These are phyloP conservation scores for Terana coerulea DNA, from an alignment of 768 basidiomycete species.

Conservation along the genomic window DNA sequence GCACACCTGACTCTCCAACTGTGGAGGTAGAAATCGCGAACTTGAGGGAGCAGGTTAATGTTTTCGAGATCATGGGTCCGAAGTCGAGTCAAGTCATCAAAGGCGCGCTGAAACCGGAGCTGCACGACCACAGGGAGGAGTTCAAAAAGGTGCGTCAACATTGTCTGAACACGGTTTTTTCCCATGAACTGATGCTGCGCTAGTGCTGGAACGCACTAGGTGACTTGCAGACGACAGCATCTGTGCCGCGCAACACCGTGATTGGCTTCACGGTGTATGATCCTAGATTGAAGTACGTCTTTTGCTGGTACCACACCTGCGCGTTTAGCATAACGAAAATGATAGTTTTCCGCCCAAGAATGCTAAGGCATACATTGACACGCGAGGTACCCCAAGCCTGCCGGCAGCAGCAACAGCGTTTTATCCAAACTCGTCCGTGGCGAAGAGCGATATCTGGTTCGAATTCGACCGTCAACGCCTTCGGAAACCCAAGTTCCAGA, in stretches of 20 bases:
- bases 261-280: slow-evolving; percentile 80
- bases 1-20: slow-evolving; percentile 15
- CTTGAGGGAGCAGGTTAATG: slow-evolving; percentile 64
- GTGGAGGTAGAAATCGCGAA: slow-evolving; percentile 64
- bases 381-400: slow-evolving; percentile 23
- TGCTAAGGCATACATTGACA: slow-evolving; percentile 40
- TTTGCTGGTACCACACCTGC: not conserved
- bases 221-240: slow-evolving; percentile 59
- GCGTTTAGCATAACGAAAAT: no score
- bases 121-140: slow-evolving; percentile 46
- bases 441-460: slow-evolving; percentile 75
- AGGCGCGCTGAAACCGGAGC: slow-evolving; percentile 52
- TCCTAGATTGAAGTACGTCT: slow-evolving; percentile 73
- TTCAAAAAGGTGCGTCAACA: slow-evolving; percentile 49
- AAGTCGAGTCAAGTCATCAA: slow-evolving; percentile 43
- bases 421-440: slow-evolving; percentile 55
- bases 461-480: slow-evolving; percentile 46
- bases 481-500: slow-evolving; percentile 64
- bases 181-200: not conserved
- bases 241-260: slow-evolving; percentile 69
- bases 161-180: not conserved
- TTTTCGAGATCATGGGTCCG: slow-evolving; percentile 90
- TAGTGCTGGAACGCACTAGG: slow-evolving; percentile 69
- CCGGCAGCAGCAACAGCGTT: slow-evolving; percentile 30
- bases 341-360: slow-evolving; percentile 83